phyloP scores from a whole-genome alignment of 257 asterid genomes.

The Fraxinus pennsylvanica region DNA sequence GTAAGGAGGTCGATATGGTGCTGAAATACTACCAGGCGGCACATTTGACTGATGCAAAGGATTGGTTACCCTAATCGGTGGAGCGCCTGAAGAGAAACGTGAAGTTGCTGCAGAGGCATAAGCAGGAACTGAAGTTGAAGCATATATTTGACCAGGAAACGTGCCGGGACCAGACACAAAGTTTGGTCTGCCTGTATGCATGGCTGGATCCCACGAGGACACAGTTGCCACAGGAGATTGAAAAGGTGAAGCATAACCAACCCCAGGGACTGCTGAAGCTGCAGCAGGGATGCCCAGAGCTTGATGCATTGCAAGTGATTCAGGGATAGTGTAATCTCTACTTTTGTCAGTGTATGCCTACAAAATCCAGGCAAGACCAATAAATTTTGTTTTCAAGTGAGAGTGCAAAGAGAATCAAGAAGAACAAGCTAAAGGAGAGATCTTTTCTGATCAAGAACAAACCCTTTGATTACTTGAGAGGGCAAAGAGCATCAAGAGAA shows the following conservation, averaged over 20 bases:
- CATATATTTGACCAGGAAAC: slow-evolving; percentile 48
- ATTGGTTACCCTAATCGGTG: slow-evolving; percentile 36
- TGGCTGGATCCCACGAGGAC: slow-evolving; percentile 52
- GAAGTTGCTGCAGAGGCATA: slow-evolving; percentile 35
- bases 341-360: slow-evolving; percentile 87
- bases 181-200: slow-evolving; percentile 36
- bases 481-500: slow-evolving; percentile 31
- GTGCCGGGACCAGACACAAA: slow-evolving; percentile 38
- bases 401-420: slow-evolving; percentile 27
- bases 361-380: slow-evolving; percentile 7
- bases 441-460: slow-evolving; percentile 17
- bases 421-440: slow-evolving; percentile 32
- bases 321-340: slow-evolving; percentile 71
- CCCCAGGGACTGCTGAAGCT: slow-evolving; percentile 33
- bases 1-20: slow-evolving; percentile 43
- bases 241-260: slow-evolving; percentile 37
- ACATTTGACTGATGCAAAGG: slow-evolving; percentile 38
- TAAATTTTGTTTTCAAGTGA: slow-evolving; percentile 14
- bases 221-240: slow-evolving; percentile 36
- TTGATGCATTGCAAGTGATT: slow-evolving; percentile 55
- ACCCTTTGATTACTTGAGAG: slow-evolving; percentile 6
- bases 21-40: slow-evolving; percentile 40
- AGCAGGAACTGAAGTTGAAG: slow-evolving; percentile 41
- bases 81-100: slow-evolving; percentile 27
- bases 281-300: slow-evolving; percentile 32